Conservation (phyloP, 2,329 filamentous ascomycete species). For the Epicoccum sorghinum region DNA sequence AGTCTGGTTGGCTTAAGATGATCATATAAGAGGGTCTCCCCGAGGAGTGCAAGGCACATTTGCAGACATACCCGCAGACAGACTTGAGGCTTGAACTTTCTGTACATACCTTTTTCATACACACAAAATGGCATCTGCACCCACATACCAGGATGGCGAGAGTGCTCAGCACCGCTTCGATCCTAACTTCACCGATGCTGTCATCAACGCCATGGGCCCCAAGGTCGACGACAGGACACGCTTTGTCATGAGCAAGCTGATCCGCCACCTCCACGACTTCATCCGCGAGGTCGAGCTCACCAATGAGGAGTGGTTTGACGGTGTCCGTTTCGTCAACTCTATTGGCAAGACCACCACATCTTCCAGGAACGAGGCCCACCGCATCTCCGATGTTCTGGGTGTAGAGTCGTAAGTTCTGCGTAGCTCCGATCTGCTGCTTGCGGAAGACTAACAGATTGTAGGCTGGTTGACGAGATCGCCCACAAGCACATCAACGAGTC, state of each 20-base stretch:
- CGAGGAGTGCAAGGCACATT: not conserved
- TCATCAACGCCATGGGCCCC: constrained; percentile 75
- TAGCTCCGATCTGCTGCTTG: not conserved
- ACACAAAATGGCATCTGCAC: constrained; percentile 26
- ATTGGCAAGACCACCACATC: constrained; percentile 71
- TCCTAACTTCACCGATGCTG: constrained; percentile 75
- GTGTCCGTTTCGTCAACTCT: constrained; percentile 76
- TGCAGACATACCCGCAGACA: not conserved
- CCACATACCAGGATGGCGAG: constrained; percentile 24
- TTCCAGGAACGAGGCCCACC: constrained; percentile 75
- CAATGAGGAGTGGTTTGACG: constrained; percentile 76
- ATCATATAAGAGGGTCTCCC: constrained; percentile 28
- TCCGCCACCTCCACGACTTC: constrained; percentile 79
- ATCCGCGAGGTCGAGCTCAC: constrained; percentile 78
- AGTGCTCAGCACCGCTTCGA: constrained; percentile 62
- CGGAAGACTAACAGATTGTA: constrained; percentile 31
- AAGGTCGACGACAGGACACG: constrained; percentile 69
- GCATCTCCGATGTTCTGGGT: constrained; percentile 75
- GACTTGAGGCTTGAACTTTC: not conserved
- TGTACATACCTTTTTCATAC: constrained; percentile 1
- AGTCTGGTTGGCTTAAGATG: constrained; percentile 23
- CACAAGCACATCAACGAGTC: constrained; percentile 68
- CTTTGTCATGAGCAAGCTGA: constrained; percentile 67
- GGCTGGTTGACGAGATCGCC: constrained; percentile 70
- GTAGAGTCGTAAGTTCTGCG: constrained; percentile 67